Evolutionary conservation across 768 basidiomycete species (phyloP).

Genomic region (Cyclocybe cylindracea): DNA sequence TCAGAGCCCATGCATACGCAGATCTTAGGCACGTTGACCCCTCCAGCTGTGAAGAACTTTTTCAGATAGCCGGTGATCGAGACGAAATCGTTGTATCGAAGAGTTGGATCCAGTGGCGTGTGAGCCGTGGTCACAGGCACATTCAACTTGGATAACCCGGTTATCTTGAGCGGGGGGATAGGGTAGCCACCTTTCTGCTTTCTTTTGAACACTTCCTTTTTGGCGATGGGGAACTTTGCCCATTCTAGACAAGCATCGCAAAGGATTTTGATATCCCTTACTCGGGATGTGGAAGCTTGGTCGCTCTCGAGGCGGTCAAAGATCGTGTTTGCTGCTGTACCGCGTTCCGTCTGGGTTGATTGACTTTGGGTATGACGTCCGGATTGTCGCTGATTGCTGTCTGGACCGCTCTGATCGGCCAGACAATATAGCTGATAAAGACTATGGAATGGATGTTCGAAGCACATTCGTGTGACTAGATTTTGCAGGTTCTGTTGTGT

Average conservation of each 20-base stretch:
- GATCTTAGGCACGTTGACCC: constrained; percentile 84
- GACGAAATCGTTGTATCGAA: constrained; percentile 69
- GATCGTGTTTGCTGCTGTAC: constrained; percentile 63
- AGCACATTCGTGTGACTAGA: constrained; percentile 74
- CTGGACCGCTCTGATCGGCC: constrained; percentile 26
- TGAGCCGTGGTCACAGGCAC: constrained; percentile 87
- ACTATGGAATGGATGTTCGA: constrained; percentile 92
- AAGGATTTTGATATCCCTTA: constrained; percentile 56
- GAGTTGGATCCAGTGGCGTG: constrained; percentile 67
- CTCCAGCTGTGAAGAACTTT: constrained; percentile 69
- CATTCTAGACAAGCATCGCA: constrained; percentile 72
- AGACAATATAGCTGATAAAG: constrained; percentile 89
- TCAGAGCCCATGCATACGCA: constrained; percentile 66
- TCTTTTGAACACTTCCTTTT: constrained; percentile 18
- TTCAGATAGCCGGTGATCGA: constrained; percentile 66
- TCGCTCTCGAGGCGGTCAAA: constrained; percentile 54
- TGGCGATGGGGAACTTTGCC: constrained; percentile 62
- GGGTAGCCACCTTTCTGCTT: constrained; percentile 21
- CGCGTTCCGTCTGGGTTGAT: constrained; percentile 57
- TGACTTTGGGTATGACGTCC: constrained; percentile 35
- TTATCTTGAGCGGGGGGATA: constrained; percentile 52
- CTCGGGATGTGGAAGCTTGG: constrained; percentile 32
- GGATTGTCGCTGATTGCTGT: constrained; percentile 42
- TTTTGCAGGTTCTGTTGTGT: constrained; percentile 63
- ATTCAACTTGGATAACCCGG: constrained; percentile 48